These are phyloP conservation scores for Heimioporus sp. DNA, from an alignment of 768 basidiomycete genomes.

Conservation along the genomic window DNA sequence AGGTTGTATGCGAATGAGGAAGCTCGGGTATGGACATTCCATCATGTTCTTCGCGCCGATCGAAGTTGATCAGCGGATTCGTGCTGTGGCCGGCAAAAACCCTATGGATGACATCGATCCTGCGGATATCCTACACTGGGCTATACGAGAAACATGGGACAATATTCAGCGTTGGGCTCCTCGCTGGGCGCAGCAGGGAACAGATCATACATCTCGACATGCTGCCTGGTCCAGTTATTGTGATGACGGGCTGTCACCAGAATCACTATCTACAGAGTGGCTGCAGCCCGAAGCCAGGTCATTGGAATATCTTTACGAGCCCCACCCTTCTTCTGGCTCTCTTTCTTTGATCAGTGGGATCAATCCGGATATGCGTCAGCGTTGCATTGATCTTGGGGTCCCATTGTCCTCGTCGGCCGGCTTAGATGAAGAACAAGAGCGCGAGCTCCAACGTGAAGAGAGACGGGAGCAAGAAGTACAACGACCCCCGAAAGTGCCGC, in stretches of 20 bases:
- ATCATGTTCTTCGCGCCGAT: slow-evolving; percentile 46
- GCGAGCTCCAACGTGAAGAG: slow-evolving; percentile 41
- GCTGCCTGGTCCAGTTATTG: slow-evolving; percentile 19
- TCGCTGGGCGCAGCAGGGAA: slow-evolving; percentile 45
- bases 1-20: slow-evolving; percentile 58
- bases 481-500: not conserved
- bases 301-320: slow-evolving; percentile 35
- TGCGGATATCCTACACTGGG: slow-evolving; percentile 42
- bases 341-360: not conserved
- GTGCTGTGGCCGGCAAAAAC: slow-evolving; percentile 17
- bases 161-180: slow-evolving; percentile 38
- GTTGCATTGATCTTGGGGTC: slow-evolving; percentile 28
- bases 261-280: slow-evolving; percentile 29
- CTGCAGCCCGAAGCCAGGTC: slow-evolving; percentile 38
- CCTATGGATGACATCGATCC: slow-evolving; percentile 4
- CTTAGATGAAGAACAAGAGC: slow-evolving; percentile 46
- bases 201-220: slow-evolving; percentile 32
- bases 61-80: slow-evolving; percentile 42
- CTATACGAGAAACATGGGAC: slow-evolving; percentile 42
- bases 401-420: slow-evolving; percentile 10
- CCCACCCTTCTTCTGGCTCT: not conserved
- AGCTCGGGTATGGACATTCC: slow-evolving; percentile 46
- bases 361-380: slow-evolving; percentile 20
- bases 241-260: not conserved
- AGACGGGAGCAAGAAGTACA: slow-evolving; percentile 37